phyloP scores from a whole-genome alignment of 1,284 basidiomycete species.

The Cutaneotrichosporon sp. region DNA sequence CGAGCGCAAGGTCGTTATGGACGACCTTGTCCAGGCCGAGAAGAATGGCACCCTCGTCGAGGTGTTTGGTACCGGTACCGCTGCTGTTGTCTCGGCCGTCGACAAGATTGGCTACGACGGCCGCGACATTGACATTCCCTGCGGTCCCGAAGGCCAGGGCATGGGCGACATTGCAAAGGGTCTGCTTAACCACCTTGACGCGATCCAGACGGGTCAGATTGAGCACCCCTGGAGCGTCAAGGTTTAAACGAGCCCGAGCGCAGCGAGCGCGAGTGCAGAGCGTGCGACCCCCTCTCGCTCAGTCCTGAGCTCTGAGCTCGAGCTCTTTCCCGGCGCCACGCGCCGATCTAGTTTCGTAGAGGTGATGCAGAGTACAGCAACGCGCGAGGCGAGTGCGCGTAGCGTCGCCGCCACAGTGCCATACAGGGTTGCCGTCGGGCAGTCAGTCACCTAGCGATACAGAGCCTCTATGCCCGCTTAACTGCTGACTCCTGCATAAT shows the following conservation, averaged over 20 bases:
- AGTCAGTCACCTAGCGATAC: too few relatives aligned
- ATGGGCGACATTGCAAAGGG: slow-evolving; percentile 79
- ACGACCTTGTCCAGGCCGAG: slow-evolving; percentile 71
- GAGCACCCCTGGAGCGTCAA: slow-evolving; percentile 66
- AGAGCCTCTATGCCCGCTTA: too few relatives aligned
- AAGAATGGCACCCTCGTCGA: slow-evolving; percentile 70
- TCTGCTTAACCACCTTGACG: slow-evolving; percentile 78
- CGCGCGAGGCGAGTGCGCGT: too few relatives aligned
- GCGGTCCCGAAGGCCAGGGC: slow-evolving; percentile 63
- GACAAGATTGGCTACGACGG: slow-evolving; percentile 82
- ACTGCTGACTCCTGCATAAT: too few relatives aligned
- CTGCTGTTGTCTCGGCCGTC: slow-evolving; percentile 77
- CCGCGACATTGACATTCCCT: slow-evolving; percentile 75
- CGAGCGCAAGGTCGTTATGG: slow-evolving; percentile 85
- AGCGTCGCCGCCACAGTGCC: too few relatives aligned
- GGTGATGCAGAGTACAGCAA: too few relatives aligned
- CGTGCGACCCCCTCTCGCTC: too few relatives aligned
- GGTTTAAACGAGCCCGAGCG: neutral
- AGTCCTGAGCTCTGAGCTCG: too few relatives aligned
- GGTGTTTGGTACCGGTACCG: slow-evolving; percentile 90
- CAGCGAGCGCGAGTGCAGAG: too few relatives aligned
- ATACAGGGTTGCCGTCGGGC: too few relatives aligned
- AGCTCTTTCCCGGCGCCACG: too few relatives aligned
- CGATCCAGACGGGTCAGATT: slow-evolving; percentile 81
- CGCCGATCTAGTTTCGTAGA: too few relatives aligned